Base-by-base conservation (phyloP, 257 asterid species). In the Gentiana macrophylla region DNA sequence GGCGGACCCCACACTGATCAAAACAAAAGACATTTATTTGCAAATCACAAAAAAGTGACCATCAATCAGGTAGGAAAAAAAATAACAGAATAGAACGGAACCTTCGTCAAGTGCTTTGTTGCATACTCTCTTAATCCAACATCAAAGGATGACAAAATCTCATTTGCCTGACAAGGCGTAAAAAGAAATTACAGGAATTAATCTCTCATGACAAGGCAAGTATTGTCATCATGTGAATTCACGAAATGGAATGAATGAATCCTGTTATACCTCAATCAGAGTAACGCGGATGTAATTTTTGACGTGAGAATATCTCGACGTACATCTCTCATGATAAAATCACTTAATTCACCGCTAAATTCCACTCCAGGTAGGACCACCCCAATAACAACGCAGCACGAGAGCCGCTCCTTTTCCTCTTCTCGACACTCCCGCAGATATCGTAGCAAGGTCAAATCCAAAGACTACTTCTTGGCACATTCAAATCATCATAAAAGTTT, bases 361-460 rank as follows among this genome's bases (percentile, higher is more conserved):
- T 89, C 97, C 49, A 90, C 97, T 32, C 97, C 96, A 7, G n/a
- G 97, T 90, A 12, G 97, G 97, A 58, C 97, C 97, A 48, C 97
- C 97, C 97, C 95, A 11, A 90, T 74, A 36, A 86, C 97, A 32
- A 90, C 97, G 60, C 94, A 86, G 46, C 86, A 95, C 57, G 86
- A 63, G 41, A 90, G 74, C 37, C 80, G 78, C 71, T 90, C 96
- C 79, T 84, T 90, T 44, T 90, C 96, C 63, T 86, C 97, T 65
- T 90, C 97, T 0, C n/a, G 94, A 64, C 57, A 82, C 53, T 58
- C 96, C 96, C 86, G 81, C 13, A 71, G 55, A 43, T 13, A 12
- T n/a, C 32, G 32, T 55, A 67, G 32, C 6, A 12, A 57, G n/a
- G 45, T 10, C 12, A 13, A 47, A 45, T 53, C 45, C 54, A n/a